Base-by-base conservation (phyloP, 148 eudicot species). In the Pouteria glomerata region DNA sequence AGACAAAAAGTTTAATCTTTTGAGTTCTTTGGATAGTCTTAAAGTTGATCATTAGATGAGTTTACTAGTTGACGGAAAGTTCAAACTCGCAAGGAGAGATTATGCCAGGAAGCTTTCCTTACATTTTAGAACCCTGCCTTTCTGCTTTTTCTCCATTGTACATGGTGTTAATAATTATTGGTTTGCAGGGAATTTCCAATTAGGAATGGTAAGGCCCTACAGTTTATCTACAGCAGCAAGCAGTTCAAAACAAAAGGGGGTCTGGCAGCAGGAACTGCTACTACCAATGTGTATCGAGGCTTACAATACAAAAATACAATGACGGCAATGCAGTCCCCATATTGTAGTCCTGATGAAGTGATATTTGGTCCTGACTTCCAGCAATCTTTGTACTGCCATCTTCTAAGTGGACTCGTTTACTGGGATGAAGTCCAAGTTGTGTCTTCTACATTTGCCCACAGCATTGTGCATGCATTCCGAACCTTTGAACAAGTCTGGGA, bases 291-390 rank as follows among this genome's bases (percentile, higher is more conserved):
- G 12, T 90, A 79, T 55, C 82, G 96, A 14, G 74, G 84, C 24
- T 71, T 82, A 18, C 68, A 78, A 21, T 96, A 77, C 76, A 78
- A 80, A 37, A 45, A 79, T 19, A 74, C 87, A 47, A 88, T 92
- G 90, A 80, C 77, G 66, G 85, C 85, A 1, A 87, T 90, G 63
- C 90, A 83, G 26, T 80, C 89, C 37, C 88, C 88, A 4, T 82
- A 89, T 68, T 89, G 94, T 74, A 96, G 96, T 80, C 99, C 97
- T 0, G 88, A 80, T n/a, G 97, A 91, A 80, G 97, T 94, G 3
- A 82, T 94, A 39, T 91, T 87, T 50, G 93, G 96, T 24, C 73
- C 86, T 11, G 87, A 91, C 58, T 94, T 87, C 68, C 86, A 89
- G 68, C 90, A 91, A 55, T 91, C 98, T 3, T 73, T 94, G 10